Conservation (phyloP, 1,284 basidiomycete genomes). For the Boletus nobilissimus region DNA sequence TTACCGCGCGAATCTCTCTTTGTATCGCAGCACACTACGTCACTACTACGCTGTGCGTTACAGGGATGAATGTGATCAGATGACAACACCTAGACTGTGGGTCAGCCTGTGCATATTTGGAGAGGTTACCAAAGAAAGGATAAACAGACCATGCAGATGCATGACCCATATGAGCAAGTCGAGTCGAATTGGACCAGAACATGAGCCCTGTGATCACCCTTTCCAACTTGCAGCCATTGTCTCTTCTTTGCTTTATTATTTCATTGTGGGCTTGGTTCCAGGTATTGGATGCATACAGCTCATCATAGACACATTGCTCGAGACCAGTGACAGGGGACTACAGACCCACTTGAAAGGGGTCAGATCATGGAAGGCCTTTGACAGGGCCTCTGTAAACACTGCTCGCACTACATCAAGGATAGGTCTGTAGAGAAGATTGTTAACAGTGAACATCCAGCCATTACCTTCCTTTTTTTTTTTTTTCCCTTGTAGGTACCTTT, state of each 20-base stretch:
- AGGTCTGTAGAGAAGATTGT: background rate
- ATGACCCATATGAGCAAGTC: conserved; percentile 48
- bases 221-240: background rate
- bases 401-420: background rate
- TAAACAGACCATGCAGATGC: conserved; percentile 46
- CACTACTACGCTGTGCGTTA: too few relatives aligned
- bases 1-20: too few relatives aligned
- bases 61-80: conserved; percentile 16
- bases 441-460: background rate
- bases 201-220: conserved; percentile 25
- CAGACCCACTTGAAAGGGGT: background rate
- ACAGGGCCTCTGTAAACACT: background rate
- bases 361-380: background rate
- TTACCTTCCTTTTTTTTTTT: too few relatives aligned
- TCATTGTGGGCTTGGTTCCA: background rate
- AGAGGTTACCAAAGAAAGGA: background rate
- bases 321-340: background rate
- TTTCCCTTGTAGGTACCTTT: background rate
- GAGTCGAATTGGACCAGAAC: conserved; percentile 52
- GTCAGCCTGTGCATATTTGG: background rate
- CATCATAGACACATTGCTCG: background rate
- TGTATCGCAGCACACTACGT: too few relatives aligned
- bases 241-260: background rate
- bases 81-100: conserved; percentile 12
- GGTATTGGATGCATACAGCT: background rate